These are phyloP conservation scores for Rhizophagus sp. DNA, from an alignment of 192 early-diverging fungal species.

Conservation along the genomic window DNA sequence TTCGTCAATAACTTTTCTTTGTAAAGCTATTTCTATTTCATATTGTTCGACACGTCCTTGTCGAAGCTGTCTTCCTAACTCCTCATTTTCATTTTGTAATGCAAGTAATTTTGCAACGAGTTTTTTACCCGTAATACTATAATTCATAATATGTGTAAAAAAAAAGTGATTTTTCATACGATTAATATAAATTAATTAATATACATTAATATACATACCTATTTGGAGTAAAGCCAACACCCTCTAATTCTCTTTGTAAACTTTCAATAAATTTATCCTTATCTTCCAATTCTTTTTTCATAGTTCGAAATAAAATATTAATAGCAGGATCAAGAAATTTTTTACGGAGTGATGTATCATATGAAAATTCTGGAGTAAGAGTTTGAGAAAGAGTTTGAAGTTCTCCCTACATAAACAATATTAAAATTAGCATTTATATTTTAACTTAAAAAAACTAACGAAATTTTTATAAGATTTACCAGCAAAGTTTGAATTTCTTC, in stretches of 20 bases:
- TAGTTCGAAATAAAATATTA: conserved; percentile 32
- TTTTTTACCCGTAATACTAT: conserved; percentile 31
- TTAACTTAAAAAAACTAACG: background rate
- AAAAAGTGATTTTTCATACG: no score
- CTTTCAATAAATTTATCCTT: conserved; percentile 28
- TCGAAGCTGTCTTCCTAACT: conserved; percentile 36
- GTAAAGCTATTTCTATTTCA: conserved; percentile 34
- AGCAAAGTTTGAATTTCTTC: conserved; percentile 31
- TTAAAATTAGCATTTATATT: background rate
- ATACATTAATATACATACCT: conserved; percentile 15
- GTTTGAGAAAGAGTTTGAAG: conserved; percentile 27
- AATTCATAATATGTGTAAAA: background rate
- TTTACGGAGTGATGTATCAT: conserved; percentile 21
- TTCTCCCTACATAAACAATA: conserved; percentile 19
- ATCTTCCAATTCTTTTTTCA: conserved; percentile 37
- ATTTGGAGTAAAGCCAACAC: conserved; percentile 31
- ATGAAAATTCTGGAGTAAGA: conserved; percentile 28
- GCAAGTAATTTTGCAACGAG: conserved; percentile 32
- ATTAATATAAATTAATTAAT: background rate
- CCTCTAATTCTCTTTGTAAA: conserved; percentile 33
- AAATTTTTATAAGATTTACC: background rate
- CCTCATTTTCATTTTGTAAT: conserved; percentile 35
- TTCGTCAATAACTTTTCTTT: conserved; percentile 34
- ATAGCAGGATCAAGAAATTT: conserved; percentile 37
- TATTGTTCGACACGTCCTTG: conserved; percentile 36